These are phyloP conservation scores for Paecilomyces sp. DNA, from an alignment of 2,329 filamentous ascomycete species.

Conservation along the genomic window DNA sequence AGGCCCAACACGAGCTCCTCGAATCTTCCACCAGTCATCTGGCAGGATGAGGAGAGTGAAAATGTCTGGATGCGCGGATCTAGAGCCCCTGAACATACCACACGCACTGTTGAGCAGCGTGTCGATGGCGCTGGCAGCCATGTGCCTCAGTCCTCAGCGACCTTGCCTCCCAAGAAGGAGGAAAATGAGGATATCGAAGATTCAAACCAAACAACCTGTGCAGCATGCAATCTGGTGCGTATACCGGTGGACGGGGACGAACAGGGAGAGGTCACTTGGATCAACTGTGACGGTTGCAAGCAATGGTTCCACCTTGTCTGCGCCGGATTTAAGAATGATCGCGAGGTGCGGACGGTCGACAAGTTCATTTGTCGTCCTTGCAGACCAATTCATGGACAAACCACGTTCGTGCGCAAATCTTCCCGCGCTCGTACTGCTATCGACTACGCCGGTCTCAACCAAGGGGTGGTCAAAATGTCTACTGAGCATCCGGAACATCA, in stretches of 20 bases:
- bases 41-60: constrained; percentile 23
- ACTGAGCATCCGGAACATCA: constrained; percentile 60
- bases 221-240: constrained; percentile 50
- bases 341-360: constrained; percentile 59
- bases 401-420: constrained; percentile 62
- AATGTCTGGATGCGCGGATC: constrained; percentile 7
- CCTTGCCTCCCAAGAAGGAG: constrained; percentile 13
- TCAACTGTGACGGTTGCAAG: constrained; percentile 62
- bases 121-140: neutral
- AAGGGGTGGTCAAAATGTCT: constrained; percentile 58
- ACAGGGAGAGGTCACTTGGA: constrained; percentile 53
- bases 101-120: constrained; percentile 6
- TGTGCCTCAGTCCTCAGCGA: neutral
- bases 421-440: constrained; percentile 58
- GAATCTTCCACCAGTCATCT: constrained; percentile 23
- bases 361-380: constrained; percentile 60
- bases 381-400: constrained; percentile 53
- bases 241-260: constrained; percentile 45
- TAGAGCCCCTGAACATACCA: constrained; percentile 6
- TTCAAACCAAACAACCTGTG: constrained; percentile 43
- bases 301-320: constrained; percentile 63
- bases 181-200: constrained; percentile 18
- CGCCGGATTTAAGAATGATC: constrained; percentile 57
- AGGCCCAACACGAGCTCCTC: constrained; percentile 33
- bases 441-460: constrained; percentile 61